Base-by-base conservation (phyloP, 257 asterid species). In the Ilex aquifolium region DNA sequence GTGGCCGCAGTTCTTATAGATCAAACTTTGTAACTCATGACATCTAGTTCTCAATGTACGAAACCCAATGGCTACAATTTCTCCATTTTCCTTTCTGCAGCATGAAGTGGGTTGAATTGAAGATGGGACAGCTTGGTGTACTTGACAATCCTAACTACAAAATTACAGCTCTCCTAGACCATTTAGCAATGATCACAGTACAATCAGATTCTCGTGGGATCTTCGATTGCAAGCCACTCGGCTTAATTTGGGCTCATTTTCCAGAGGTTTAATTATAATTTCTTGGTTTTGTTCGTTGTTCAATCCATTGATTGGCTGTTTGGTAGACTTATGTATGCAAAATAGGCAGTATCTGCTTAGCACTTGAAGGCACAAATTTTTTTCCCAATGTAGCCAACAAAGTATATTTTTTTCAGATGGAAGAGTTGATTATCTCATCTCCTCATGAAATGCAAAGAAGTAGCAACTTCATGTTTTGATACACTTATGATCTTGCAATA, bases 111-210 rank as follows among this genome's bases (percentile, higher is more conserved):
- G 87, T 92, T 52, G 95, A 88, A 67, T 60, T 82, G 77, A 92
- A 92, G 81, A 92, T 92, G 99, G 85, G 74, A 57, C 93, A 92
- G 83, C 97, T 92, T 51, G 97, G 97, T 59, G 99, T 92, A n/a
- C 85, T 89, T 65, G 54, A 72, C 69, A 81, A 92, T 76, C 85
- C 97, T 1, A 71, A 78, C 76, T 92, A 85, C 82, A 89, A 87
- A 80, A 92, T 92, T 63, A 87, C 96, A 27, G 99, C 97, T 57
- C 85, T 92, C 76, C 74, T 89, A 57, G 99, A 92, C 72, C 95
- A 90, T 73, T 58, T 77, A 76, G 97, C 94, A 16, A 92, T 92
- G 99, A 89, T 92, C 73, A 89, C 95, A 5, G 91, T 92, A 74
- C 88, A 80, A 52, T 87, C 96, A 49, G 97, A 89, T 72, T 74